Base-by-base conservation (phyloP, 2,329 filamentous ascomycete species). In the Verticillium longisporum region DNA sequence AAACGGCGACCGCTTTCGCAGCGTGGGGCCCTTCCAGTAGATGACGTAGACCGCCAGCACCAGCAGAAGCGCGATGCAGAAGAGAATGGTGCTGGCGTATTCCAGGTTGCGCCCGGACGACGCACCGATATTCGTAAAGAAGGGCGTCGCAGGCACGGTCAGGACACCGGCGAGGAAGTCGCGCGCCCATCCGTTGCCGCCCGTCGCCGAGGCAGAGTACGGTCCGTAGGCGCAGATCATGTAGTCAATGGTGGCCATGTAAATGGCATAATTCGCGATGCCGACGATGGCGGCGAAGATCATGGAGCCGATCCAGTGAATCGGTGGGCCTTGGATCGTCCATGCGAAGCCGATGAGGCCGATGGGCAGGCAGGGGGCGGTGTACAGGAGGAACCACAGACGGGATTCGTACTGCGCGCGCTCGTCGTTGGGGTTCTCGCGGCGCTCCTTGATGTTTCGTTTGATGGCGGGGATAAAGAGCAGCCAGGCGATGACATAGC, bases 231-330 rank as follows among this genome's bases (percentile, higher is more conserved):
- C 86, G 61, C 86, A 87, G 38, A 91, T 84, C 83, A 91, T 90
- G 75, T 92, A 92, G 72, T 92, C 87, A 65, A 91, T 89, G 1
- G 88, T 90, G 1, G 88, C 86, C 85, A 90, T 89, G 75, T 91
- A 91, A 61, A 90, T 90, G 37, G 83, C 77, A 45, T 88, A 89
- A 68, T 92, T 92, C 60, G 88, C 88, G 58, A 92, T 87, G 26
- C 88, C 89, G 58, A 92, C 86, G 55, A 90, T 76, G 15, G 79
- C 80, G 1, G 82, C 80, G 65, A 88, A 90, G 56, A 90, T 74
- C 76, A 88, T 83, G 2, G 86, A 85, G 0, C 80, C 86, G 26
- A 90, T 84, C 88, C 89, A 92, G 65, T 85, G 85, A 3, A 88
- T 70, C 32, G 83, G 73, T 1, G 87, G 87, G 0, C 87, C 87